Evolutionary conservation across 192 early-diverging fungal genomes (phyloP).

Genomic region (Glomus cerebriforme): DNA sequence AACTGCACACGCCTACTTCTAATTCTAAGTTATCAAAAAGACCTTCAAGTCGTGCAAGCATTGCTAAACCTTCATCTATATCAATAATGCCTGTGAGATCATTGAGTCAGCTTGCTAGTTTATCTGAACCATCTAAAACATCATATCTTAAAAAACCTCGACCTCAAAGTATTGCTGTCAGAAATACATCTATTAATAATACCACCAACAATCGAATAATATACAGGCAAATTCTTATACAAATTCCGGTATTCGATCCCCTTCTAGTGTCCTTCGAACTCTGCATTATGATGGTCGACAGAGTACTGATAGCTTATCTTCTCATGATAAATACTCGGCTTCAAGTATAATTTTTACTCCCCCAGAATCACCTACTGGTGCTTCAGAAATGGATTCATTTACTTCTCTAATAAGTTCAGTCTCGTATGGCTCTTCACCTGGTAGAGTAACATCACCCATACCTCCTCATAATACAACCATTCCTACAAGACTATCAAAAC

Average conservation of each 20-base stretch:
- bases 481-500: not conserved
- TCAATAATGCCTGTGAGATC: not conserved
- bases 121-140: not conserved
- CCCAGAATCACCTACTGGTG: constrained; percentile 23
- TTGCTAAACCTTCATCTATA: not conserved
- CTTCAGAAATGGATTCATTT: constrained; percentile 23
- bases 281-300: not conserved
- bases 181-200: constrained; percentile 3
- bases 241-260: not conserved
- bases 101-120: not conserved
- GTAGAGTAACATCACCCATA: constrained; percentile 26
- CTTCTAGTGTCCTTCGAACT: not conserved
- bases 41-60: not conserved
- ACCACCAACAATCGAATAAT: not conserved
- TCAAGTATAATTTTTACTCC: constrained; percentile 10
- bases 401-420: constrained; percentile 26
- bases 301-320: constrained; percentile 19
- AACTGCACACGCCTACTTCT: not conserved
- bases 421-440: constrained; percentile 25
- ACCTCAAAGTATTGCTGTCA: constrained; percentile 1
- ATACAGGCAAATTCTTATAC: not conserved
- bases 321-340: constrained; percentile 5
- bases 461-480: not conserved
- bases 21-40: not conserved
- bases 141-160: not conserved